phyloP scores from a whole-genome alignment of 163 green algal species.

The Coccomyxa subellipsoidea region DNA sequence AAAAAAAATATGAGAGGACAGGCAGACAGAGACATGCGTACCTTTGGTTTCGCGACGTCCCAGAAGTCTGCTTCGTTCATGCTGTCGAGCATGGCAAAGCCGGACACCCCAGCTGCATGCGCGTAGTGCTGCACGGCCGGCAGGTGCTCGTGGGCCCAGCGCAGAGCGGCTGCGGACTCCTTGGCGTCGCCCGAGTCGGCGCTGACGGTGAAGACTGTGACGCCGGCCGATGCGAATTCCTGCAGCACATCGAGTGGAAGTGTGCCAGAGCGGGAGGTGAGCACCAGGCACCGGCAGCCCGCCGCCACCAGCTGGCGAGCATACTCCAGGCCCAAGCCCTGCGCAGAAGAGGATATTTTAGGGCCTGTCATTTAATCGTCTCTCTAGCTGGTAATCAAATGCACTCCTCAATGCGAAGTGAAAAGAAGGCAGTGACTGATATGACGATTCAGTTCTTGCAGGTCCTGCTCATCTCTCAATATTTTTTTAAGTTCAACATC shows the following conservation, averaged over 20 bases:
- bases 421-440: no score
- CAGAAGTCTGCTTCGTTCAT: slow-evolving; percentile 3
- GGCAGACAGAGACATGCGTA: neutral
- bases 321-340: slow-evolving; percentile 37
- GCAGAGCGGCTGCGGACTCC: neutral
- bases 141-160: slow-evolving; percentile 18
- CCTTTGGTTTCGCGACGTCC: neutral
- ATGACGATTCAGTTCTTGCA: no score
- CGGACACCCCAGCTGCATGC: slow-evolving; percentile 20
- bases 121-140: slow-evolving; percentile 16
- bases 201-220: slow-evolving; percentile 8
- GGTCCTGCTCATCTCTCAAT: no score
- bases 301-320: slow-evolving; percentile 5
- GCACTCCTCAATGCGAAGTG: no score
- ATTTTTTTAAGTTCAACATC: no score
- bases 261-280: slow-evolving; percentile 16
- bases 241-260: neutral
- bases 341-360: no score
- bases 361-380: no score
- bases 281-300: slow-evolving; percentile 23
- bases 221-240: neutral
- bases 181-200: neutral
- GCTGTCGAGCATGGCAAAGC: slow-evolving; percentile 10
- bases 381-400: no score
- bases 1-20: neutral